phyloP scores from a whole-genome alignment of 2,329 filamentous ascomycete genomes.

The Whalleya microplaca region DNA sequence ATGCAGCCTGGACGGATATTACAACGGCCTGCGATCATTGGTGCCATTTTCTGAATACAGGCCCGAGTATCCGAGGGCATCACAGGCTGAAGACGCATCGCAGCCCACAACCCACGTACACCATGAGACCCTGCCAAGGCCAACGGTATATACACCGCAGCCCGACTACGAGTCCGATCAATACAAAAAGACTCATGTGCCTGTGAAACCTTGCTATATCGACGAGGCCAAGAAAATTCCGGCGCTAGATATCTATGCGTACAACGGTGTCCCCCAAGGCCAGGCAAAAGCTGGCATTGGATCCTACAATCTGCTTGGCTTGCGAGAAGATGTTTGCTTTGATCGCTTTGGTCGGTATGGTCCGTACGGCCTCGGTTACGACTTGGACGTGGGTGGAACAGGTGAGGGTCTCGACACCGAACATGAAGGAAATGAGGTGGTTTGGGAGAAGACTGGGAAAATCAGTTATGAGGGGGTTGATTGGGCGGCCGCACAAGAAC shows the following conservation, averaged over 20 bases:
- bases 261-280: slow-evolving; percentile 71
- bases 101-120: slow-evolving; percentile 32
- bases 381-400: slow-evolving; percentile 69
- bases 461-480: slow-evolving; percentile 60
- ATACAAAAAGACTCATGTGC: slow-evolving; percentile 57
- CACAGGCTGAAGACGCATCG: slow-evolving; percentile 14
- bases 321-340: slow-evolving; percentile 81
- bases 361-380: slow-evolving; percentile 86
- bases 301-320: slow-evolving; percentile 73
- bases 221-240: slow-evolving; percentile 61
- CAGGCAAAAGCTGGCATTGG: slow-evolving; percentile 80
- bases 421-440: slow-evolving; percentile 63
- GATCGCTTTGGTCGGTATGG: slow-evolving; percentile 84
- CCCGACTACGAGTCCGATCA: slow-evolving; percentile 62
- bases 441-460: slow-evolving; percentile 59
- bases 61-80: slow-evolving; percentile 70
- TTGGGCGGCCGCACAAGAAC: slow-evolving; percentile 58
- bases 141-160: slow-evolving; percentile 68
- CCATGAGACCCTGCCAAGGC: slow-evolving; percentile 47
- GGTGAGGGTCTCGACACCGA: slow-evolving; percentile 76
- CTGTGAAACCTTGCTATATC: slow-evolving; percentile 65
- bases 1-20: slow-evolving; percentile 76
- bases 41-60: slow-evolving; percentile 65
- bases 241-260: slow-evolving; percentile 68
- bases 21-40: slow-evolving; percentile 74